Percentiles rank a stretch among this genome's conserved stretches.
phyloP scores from a whole-genome alignment of 352 stramenopile species.

The Phytopythium boreale region DNA sequence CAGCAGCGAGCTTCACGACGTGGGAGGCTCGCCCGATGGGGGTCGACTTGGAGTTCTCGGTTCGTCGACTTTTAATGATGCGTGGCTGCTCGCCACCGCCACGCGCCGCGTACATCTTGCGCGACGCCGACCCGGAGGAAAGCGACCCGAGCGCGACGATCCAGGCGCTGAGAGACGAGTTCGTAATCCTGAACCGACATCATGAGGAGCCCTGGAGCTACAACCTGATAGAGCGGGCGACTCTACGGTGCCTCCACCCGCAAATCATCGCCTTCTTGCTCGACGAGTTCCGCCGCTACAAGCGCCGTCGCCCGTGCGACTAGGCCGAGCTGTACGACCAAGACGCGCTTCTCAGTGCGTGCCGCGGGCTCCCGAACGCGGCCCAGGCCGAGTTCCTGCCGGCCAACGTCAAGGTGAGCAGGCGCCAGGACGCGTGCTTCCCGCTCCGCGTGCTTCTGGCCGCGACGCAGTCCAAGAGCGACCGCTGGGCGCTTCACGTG shows the following conservation, averaged over 20 bases:
- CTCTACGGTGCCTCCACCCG: neutral
- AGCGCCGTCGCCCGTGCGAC: neutral
- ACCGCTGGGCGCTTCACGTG: neutral
- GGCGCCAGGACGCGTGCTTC: neutral
- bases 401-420: neutral
- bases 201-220: neutral
- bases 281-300: neutral
- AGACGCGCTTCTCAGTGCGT: neutral
- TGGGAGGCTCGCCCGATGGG: neutral
- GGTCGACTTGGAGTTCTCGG: too few relatives aligned
- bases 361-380: neutral
- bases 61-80: neutral
- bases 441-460: slow-evolving; percentile 1
- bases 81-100: neutral
- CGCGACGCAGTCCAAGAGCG: neutral
- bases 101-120: neutral
- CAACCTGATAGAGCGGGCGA: neutral
- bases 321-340: neutral
- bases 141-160: neutral
- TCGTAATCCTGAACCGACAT: neutral
- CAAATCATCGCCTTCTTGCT: neutral
- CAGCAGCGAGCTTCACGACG: neutral
- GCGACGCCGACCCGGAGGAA: neutral
- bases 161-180: neutral
- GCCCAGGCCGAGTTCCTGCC: neutral